Conservation (phyloP, 2,329 filamentous ascomycete species). For the Fusarium sp. region DNA sequence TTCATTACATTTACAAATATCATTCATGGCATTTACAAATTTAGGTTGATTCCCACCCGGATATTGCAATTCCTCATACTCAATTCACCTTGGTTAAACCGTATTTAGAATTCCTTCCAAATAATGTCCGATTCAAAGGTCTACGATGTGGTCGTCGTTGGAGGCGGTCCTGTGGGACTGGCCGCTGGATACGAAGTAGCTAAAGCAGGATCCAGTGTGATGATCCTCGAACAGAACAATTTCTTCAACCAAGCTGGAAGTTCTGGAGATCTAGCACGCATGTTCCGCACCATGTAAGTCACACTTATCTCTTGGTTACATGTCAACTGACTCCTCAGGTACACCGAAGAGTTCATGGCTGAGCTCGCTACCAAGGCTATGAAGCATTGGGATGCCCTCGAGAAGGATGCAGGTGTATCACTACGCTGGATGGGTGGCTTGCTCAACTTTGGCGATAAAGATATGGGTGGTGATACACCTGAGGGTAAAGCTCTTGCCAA, state of each 20-base stretch:
- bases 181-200: slow-evolving; percentile 34
- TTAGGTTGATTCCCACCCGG: background rate
- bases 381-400: slow-evolving; percentile 25
- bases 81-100: background rate
- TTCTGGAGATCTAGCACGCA: slow-evolving; percentile 26
- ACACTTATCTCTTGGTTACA: fast-evolving
- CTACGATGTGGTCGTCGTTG: slow-evolving; percentile 23
- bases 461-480: slow-evolving; percentile 10
- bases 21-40: background rate
- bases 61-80: background rate
- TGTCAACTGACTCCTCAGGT: background rate
- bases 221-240: slow-evolving; percentile 30
- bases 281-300: slow-evolving; percentile 29
- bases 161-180: slow-evolving; percentile 26
- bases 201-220: slow-evolving; percentile 19
- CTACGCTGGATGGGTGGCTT: slow-evolving; percentile 30
- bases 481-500: background rate
- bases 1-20: fast-evolving
- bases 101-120: fast-evolving
- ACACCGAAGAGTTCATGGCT: slow-evolving; percentile 34
- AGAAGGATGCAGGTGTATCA: slow-evolving; percentile 27
- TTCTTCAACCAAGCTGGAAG: slow-evolving; percentile 31
- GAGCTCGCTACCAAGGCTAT: slow-evolving; percentile 21
- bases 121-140: background rate
- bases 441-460: slow-evolving; percentile 35